Evolutionary conservation across 192 early-diverging fungal genomes (phyloP), one percentile per base, ranked within the genome.

Genomic region (Podila epicladia): DNA sequence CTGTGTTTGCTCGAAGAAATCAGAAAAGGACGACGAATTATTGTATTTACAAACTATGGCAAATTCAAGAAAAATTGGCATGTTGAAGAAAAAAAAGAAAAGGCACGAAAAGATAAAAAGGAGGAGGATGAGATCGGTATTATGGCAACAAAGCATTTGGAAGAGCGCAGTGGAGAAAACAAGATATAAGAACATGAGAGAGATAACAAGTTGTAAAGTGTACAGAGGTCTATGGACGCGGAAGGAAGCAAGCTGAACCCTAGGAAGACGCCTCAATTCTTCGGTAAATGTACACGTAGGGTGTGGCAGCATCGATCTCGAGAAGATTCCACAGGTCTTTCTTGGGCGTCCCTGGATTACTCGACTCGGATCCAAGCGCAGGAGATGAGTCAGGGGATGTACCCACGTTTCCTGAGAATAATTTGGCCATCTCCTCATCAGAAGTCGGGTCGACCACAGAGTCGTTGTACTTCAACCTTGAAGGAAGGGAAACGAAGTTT

Each of bases 381-480:
- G 17, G 31, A 31, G 59, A 31, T 33, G 59, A 7, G n/a, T 55
- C 53, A 12, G 53, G 20, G 19, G 53, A 55, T 13, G 50, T 50
- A 28, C 50, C 48, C 26, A 72, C 66, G 41, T 72, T 50, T 45
- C 77, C 77, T 37, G 67, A 80, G 41, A 80, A 73, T 3, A 80
- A 5, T 22, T 49, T 48, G 4, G 51, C 66, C 71, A 80, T 80
- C 5, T 72, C 71, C 24, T 73, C 71, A 17, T 73, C 67, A 17
- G 77, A 73, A 2, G 68, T 57, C 2, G 67, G 71, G 1, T 73
- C 71, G 19, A 80, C 77, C 2, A 13, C 26, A 17, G 77, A 60
- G 31, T 80, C 77, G 49, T 80, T 80, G 67, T 73, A 80, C 51
- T 73, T 72, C 9, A 80, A 26, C 77, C 77, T 80, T 70, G 9